Percentiles rank a stretch among this genome's conserved stretches.
Conservation (phyloP, 371 early-diverging fungal species). For the Mortierella sp. region DNA sequence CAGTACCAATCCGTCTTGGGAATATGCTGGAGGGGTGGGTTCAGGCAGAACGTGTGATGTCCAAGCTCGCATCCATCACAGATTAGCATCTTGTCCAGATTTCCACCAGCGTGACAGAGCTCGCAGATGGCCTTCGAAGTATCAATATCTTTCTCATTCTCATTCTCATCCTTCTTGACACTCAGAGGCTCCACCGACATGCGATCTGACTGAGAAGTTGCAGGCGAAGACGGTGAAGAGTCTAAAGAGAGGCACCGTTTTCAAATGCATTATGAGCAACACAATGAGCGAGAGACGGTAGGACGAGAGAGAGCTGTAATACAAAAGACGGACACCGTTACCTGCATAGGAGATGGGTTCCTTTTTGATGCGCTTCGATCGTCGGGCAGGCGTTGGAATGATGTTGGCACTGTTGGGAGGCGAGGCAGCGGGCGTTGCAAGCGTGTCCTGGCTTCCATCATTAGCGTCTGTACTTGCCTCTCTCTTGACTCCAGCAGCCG, state of each 20-base stretch:
- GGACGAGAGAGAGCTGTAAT: too few relatives aligned
- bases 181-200: slow-evolving; percentile 31
- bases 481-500: slow-evolving; percentile 27
- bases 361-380: slow-evolving; percentile 52
- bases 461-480: slow-evolving; percentile 33
- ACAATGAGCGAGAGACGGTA: too few relatives aligned
- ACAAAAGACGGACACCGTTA: slow-evolving; percentile 8
- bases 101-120: slow-evolving; percentile 67
- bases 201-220: slow-evolving; percentile 31
- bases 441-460: slow-evolving; percentile 16
- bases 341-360: slow-evolving; percentile 43
- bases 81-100: slow-evolving; percentile 75
- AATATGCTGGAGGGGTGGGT: slow-evolving; percentile 72
- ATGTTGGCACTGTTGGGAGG: slow-evolving; percentile 21
- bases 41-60: slow-evolving; percentile 86
- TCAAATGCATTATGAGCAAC: too few relatives aligned
- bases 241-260: too few relatives aligned
- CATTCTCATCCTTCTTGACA: slow-evolving; percentile 18
- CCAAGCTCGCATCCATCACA: slow-evolving; percentile 91
- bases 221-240: slow-evolving; percentile 42
- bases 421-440: slow-evolving; percentile 40
- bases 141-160: slow-evolving; percentile 12
- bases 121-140: slow-evolving; percentile 65
- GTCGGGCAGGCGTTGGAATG: slow-evolving; percentile 20
- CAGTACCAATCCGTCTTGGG: slow-evolving; percentile 92